Percentiles rank a stretch among this genome's conserved stretches.
Evolutionary conservation across 306 rosid species (phyloP).

Genomic region (Astragalus glycyphyllos): DNA sequence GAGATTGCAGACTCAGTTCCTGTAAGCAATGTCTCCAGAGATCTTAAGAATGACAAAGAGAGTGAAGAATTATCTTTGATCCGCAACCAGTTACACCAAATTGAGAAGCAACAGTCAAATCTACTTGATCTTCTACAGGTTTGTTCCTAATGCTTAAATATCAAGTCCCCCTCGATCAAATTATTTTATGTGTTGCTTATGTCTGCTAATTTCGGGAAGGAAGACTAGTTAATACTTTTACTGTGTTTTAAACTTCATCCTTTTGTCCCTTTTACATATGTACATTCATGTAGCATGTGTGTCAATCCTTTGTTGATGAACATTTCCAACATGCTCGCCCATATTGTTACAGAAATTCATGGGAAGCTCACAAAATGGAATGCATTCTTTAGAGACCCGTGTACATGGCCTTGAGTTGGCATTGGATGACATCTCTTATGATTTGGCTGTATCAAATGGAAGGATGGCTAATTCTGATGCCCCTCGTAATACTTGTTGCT

Average conservation of each 20-base stretch:
- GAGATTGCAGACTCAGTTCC: conserved; percentile 59
- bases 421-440: conserved; percentile 89
- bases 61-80: conserved; percentile 76
- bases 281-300: conserved; percentile 26
- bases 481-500: conserved; percentile 64
- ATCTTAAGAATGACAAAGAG: conserved; percentile 63
- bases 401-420: conserved; percentile 95
- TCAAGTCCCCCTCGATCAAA: conserved; percentile 1
- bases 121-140: conserved; percentile 93
- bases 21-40: conserved; percentile 52
- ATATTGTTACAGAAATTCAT: conserved; percentile 73
- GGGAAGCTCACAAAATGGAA: conserved; percentile 91
- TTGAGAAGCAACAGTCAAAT: conserved; percentile 93
- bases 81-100: conserved; percentile 84
- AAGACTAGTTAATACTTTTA: conserved; percentile 19
- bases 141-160: conserved; percentile 48
- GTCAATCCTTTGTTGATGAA: conserved; percentile 36
- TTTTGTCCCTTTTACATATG: conserved; percentile 4
- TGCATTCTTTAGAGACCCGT: conserved; percentile 92
- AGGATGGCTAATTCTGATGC: conserved; percentile 63
- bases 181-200: conserved; percentile 20
- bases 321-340: conserved; percentile 31
- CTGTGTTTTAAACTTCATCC: conserved; percentile 21
- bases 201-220: conserved; percentile 12
- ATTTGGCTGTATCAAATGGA: conserved; percentile 87